Evolutionary conservation across 768 basidiomycete genomes (phyloP).

Genomic region (Scleroderma citrinum): DNA sequence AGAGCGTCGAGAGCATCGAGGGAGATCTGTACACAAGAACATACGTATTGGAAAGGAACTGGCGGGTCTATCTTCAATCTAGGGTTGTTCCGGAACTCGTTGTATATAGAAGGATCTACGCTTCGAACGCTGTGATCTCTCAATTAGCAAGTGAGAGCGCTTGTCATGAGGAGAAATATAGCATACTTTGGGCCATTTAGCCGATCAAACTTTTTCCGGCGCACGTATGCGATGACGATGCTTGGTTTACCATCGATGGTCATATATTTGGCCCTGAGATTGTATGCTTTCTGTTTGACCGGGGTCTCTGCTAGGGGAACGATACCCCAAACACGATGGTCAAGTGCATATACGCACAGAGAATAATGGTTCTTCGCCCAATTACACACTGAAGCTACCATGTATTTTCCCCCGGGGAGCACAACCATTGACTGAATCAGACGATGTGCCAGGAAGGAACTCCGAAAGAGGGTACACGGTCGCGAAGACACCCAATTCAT

Average conservation of each 20-base stretch:
- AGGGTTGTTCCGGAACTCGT: constrained; percentile 26
- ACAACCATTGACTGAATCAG: constrained; percentile 48
- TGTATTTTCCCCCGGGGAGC: constrained; percentile 63
- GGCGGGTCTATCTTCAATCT: constrained; percentile 38
- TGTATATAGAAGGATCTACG: constrained; percentile 26
- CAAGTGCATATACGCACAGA: constrained; percentile 49
- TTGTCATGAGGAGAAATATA: background rate
- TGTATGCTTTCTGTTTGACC: constrained; percentile 47
- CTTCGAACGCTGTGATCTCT: constrained; percentile 10
- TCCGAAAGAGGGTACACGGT: constrained; percentile 27
- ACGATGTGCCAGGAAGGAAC: constrained; percentile 25
- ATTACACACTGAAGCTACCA: constrained; percentile 55
- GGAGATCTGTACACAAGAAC: constrained; percentile 37
- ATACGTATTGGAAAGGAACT: constrained; percentile 39
- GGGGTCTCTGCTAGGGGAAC: constrained; percentile 45
- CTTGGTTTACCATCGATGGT: constrained; percentile 37
- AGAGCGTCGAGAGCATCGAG: constrained; percentile 40
- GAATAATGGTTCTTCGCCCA: constrained; percentile 38
- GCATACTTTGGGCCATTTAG: constrained; percentile 14
- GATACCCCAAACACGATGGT: constrained; percentile 40
- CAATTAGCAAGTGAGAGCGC: constrained; percentile 1
- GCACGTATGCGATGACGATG: constrained; percentile 51
- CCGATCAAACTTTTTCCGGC: constrained; percentile 28
- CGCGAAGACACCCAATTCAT: constrained; percentile 48
- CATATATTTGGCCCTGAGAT: constrained; percentile 58